Evolutionary conservation across 352 stramenopile genomes (phyloP), one percentile per base, ranked within the genome.

Genomic region (Pseudoperonospora humuli): DNA sequence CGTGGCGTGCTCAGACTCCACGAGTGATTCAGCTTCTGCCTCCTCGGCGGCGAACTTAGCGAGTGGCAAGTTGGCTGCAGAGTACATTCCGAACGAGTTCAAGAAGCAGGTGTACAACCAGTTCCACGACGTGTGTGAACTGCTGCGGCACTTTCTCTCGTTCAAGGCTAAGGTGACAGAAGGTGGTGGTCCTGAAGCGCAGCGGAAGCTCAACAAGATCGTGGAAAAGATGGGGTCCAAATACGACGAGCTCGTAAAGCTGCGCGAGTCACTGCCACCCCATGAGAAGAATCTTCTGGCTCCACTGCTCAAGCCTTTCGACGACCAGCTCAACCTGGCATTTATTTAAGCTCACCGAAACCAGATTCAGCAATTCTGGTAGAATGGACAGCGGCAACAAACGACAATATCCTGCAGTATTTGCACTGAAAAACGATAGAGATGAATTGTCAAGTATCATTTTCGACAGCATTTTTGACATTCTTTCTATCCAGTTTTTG

Each of bases 191-290:
- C 50, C 58, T 1, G 73, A 91, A 34, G 75, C 74, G 11, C 64
- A 82, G 46, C 64, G 59, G 40, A 93, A 93, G 44, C 70, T 93
- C 39, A 83, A 87, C 47, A 70, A 71, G 36, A 93, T 93, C 36
- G 66, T 84, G n/a, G 81, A 84, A 36, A 86, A 86, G 49, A 93
- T 93, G 69, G 71, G 78, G 27, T 79, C 71, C 49, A 93, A 93
- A 56, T 93, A 90, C 54, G 81, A 91, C 53, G 74, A 93, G 41
- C 48, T 93, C 5, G 60, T 74, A n/a, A 86, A 82, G 56, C 78
- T 91, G 51, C 75, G 81, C 13, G 75, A 89, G 40, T 75, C 76
- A 5, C 44, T 93, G 18, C 81, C 81, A 13, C 78, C 81, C 1
- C 77, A 89, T 45, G 78, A 93, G 40, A 86, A 85, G 50, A 93